Percentiles rank a stretch among this genome's conserved stretches.
Conservation (phyloP, 306 rosid genomes). For the Delonix regia region DNA sequence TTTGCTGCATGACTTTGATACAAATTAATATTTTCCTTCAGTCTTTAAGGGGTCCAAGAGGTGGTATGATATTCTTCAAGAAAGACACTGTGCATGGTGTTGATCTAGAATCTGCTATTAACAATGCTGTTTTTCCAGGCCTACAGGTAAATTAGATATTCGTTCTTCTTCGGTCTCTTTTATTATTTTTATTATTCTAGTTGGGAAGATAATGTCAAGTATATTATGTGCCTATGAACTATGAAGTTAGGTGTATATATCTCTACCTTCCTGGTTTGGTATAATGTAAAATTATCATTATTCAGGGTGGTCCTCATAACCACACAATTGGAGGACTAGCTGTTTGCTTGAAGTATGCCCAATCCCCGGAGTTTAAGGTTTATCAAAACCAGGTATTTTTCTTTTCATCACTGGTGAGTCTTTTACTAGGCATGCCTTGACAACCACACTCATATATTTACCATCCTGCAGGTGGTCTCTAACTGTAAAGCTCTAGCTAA, state of each 20-base stretch:
- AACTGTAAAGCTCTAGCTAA: slow-evolving; percentile 86
- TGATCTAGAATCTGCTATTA: slow-evolving; percentile 83
- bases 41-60: slow-evolving; percentile 97
- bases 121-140: slow-evolving; percentile 95
- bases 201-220: neutral
- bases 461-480: slow-evolving; percentile 71
- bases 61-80: slow-evolving; percentile 97
- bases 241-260: slow-evolving; percentile 13
- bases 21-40: slow-evolving; percentile 39
- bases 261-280: slow-evolving; percentile 33
- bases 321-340: slow-evolving; percentile 98
- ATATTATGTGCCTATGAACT: neutral
- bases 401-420: slow-evolving; percentile 24
- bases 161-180: slow-evolving; percentile 26
- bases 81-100: slow-evolving; percentile 80
- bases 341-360: slow-evolving; percentile 83
- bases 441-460: neutral
- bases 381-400: slow-evolving; percentile 76
- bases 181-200: slow-evolving; percentile 7
- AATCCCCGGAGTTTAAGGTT: slow-evolving; percentile 70
- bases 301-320: slow-evolving; percentile 98
- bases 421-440: slow-evolving; percentile 29
- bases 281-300: slow-evolving; percentile 13
- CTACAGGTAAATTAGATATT: slow-evolving; percentile 65
- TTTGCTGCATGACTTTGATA: slow-evolving; percentile 19